Conservation (phyloP, 441 rosid genomes). For the Erodium moschatum region DNA sequence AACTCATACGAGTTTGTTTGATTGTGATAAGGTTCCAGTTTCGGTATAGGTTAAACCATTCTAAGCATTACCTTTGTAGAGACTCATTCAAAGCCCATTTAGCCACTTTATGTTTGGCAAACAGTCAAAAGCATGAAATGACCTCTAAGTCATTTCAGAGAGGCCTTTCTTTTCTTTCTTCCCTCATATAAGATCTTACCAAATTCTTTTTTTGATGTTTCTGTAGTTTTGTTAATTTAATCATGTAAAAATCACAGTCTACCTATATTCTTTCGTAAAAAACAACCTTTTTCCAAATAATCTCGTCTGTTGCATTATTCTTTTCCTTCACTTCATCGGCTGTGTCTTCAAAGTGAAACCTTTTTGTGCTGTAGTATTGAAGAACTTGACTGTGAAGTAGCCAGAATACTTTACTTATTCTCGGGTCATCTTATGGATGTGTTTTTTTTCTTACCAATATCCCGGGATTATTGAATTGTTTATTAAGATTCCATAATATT, state of each 20-base stretch:
- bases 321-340: neutral
- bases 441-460: neutral
- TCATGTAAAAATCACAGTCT: neutral
- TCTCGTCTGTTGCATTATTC: neutral
- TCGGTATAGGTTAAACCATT: neutral
- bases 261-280: neutral
- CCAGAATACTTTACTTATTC: neutral
- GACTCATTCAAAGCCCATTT: neutral
- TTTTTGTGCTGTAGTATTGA: too few relatives aligned
- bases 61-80: neutral
- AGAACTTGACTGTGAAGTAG: too few relatives aligned
- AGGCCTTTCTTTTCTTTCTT: neutral
- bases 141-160: neutral
- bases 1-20: neutral
- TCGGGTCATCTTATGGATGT: neutral
- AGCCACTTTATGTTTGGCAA: conserved; percentile 1
- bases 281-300: neutral
- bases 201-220: neutral
- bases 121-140: neutral
- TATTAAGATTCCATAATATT: neutral
- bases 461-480: neutral
- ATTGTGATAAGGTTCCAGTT: neutral
- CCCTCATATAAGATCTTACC: neutral
- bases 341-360: neutral
- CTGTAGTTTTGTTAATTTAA: neutral